Evolutionary conservation across 2,329 filamentous ascomycete genomes (phyloP), one percentile per base, ranked within the genome.

Genomic region (Colletotrichum lini): DNA sequence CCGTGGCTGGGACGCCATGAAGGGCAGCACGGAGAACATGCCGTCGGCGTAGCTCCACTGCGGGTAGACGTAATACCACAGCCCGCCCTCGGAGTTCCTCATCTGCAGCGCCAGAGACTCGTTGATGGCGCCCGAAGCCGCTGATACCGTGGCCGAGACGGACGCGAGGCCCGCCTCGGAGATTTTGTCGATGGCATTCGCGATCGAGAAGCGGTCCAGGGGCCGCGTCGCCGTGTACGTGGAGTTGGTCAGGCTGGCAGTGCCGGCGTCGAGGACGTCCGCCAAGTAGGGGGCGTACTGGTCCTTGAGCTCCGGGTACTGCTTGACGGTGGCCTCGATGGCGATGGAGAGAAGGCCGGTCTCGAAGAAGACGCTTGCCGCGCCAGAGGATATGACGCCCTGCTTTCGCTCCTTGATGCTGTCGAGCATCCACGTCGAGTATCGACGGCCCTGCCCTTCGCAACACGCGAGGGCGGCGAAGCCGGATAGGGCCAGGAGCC

Each of bases 11-110:
- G 72, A 52, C 7, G 76, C 75, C 73, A 74, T 76, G 74, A 85
- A 88, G 0, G 85, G 83, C 9, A 82, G 79, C 12, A 85, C 78
- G 0, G 84, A 86, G 79, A 83, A 87, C 82, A 88, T 86, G 69
- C 86, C 86, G 72, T 89, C 87, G 4, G 87, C 79, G 73, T 88
- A 89, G 74, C 84, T 86, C 82, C 85, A 85, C 64, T 88, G 79
- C 1, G 85, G 85, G 72, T 88, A 88, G 1, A 76, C 74, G 65
- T 73, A 82, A 63, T 82, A 83, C 81, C 81, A 82, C 4, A 82
- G 66, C 0, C 81, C 80, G 40, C 79, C 77, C 65, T 78, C 78
- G 8, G 74, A 50, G 70, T 79, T 83, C n/a, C 79, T 78, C 15
- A 9, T 45, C 67, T 77, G 76, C 23, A 76, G 67, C 5, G 73